These are phyloP conservation scores for Petunia hybrid DNA, from an alignment of 305 asterid genomes.

Conservation along the genomic window DNA sequence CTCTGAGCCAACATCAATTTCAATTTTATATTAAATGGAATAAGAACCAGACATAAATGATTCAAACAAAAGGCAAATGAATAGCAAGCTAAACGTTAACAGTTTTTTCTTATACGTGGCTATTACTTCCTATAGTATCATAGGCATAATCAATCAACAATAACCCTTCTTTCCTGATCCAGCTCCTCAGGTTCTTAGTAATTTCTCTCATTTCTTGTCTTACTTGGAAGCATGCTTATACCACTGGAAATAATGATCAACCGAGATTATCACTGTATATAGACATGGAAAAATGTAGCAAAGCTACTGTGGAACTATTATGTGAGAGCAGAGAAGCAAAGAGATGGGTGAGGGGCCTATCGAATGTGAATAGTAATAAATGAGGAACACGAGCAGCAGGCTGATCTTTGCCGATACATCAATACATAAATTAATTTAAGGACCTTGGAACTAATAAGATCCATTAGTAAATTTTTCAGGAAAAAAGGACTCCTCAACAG, in stretches of 20 bases:
- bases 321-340: not conserved
- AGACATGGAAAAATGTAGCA: not conserved
- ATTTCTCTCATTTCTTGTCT: not conserved
- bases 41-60: not conserved
- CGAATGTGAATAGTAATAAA: not conserved
- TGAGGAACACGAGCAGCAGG: slow-evolving; percentile 15
- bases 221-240: not conserved
- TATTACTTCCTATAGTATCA: not conserved
- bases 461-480: too few species aligned
- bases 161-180: not conserved
- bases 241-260: not conserved
- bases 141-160: slow-evolving; percentile 8
- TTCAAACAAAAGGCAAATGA: slow-evolving; percentile 16
- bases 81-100: not conserved
- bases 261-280: not conserved
- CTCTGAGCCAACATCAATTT: not conserved
- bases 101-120: too few species aligned
- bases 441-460: too few species aligned
- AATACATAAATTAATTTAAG: too few species aligned
- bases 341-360: slow-evolving; percentile 5
- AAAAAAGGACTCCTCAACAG: too few species aligned
- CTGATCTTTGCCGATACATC: too few species aligned
- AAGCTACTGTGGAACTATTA: slow-evolving; percentile 5
- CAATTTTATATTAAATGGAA: not conserved
- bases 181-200: not conserved